Percentiles rank a stretch among this genome's conserved stretches.
phyloP scores from a whole-genome alignment of 768 basidiomycete genomes.

The Pleurotus djamor region DNA sequence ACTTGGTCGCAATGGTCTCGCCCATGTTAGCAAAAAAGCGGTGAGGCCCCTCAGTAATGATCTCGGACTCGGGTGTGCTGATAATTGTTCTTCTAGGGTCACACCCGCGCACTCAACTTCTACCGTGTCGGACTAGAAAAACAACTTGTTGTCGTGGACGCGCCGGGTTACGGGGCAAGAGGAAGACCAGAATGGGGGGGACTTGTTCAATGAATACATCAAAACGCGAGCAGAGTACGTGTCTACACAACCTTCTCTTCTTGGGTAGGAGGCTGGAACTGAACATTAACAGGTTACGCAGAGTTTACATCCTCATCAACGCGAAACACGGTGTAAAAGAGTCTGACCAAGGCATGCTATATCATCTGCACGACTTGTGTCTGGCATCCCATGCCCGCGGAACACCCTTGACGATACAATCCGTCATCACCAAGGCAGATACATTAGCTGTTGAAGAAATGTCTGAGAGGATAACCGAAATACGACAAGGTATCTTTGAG shows the following conservation, averaged over 20 bases:
- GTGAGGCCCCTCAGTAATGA: slow-evolving; percentile 36
- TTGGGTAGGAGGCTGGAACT: too few relatives aligned
- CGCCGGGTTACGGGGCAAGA: slow-evolving; percentile 77
- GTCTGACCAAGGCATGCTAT: slow-evolving; percentile 62
- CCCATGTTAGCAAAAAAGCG: slow-evolving; percentile 68
- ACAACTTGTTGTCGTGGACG: slow-evolving; percentile 68
- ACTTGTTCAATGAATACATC: slow-evolving; percentile 64
- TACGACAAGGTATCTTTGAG: slow-evolving; percentile 51
- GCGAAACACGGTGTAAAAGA: slow-evolving; percentile 60
- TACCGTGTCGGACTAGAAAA: slow-evolving; percentile 60
- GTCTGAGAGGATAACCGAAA: slow-evolving; percentile 30
- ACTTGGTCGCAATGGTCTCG: slow-evolving; percentile 50
- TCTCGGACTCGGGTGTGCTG: not conserved
- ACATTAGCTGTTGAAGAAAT: slow-evolving; percentile 34
- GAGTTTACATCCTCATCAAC: slow-evolving; percentile 72
- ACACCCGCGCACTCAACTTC: slow-evolving; percentile 72
- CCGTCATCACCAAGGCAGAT: slow-evolving; percentile 74
- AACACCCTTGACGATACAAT: slow-evolving; percentile 58
- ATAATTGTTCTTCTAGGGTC: slow-evolving; percentile 43
- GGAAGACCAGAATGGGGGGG: slow-evolving; percentile 80
- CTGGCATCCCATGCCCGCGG: slow-evolving; percentile 31
- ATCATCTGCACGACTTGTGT: slow-evolving; percentile 37
- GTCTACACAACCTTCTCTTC: too few relatives aligned
- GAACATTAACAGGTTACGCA: slow-evolving; percentile 46
- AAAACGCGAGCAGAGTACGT: slow-evolving; percentile 33